Percentiles rank a stretch among this genome's conserved stretches.
These are phyloP conservation scores for Lasiosphaeria hispida DNA, from an alignment of 495 filamentous ascomycete species.

Conservation along the genomic window DNA sequence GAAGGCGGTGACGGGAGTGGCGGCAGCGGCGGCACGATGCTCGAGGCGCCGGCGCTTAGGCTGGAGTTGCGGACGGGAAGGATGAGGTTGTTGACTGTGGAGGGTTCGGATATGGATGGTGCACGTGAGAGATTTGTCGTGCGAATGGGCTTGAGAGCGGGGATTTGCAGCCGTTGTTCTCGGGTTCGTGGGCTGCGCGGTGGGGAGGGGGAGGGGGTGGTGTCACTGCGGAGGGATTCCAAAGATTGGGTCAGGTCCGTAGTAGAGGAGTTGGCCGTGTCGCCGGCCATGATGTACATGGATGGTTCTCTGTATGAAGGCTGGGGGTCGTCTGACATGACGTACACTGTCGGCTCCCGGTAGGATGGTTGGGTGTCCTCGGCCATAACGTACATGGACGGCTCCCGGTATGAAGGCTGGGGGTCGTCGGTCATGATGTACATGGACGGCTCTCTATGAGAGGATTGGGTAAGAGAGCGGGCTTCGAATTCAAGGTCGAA, in stretches of 20 bases:
- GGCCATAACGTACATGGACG: constrained; percentile 11
- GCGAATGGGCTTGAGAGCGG: neutral
- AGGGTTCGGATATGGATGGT: neutral
- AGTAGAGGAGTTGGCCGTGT: too few species aligned
- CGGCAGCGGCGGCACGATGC: constrained; percentile 1
- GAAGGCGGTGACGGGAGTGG: neutral
- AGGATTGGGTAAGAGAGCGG: neutral
- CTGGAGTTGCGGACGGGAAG: neutral
- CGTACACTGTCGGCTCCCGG: neutral
- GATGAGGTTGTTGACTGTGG: neutral
- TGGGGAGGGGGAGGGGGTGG: constrained; percentile 2
- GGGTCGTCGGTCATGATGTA: too few species aligned
- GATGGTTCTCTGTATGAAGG: neutral
- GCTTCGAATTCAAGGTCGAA: constrained; percentile 18
- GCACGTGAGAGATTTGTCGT: neutral
- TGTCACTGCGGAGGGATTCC: neutral
- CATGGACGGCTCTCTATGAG: too few species aligned
- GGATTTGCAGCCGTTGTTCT: neutral
- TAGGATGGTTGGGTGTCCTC: neutral
- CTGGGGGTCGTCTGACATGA: neutral
- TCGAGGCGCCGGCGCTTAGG: neutral
- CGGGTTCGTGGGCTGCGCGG: neutral
- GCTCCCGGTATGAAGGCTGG: constrained; percentile 3
- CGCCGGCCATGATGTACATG: constrained; percentile 6
- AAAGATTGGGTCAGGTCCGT: neutral